Conservation (phyloP, 805 yeast genomes). For the Danielia reshetovae region DNA sequence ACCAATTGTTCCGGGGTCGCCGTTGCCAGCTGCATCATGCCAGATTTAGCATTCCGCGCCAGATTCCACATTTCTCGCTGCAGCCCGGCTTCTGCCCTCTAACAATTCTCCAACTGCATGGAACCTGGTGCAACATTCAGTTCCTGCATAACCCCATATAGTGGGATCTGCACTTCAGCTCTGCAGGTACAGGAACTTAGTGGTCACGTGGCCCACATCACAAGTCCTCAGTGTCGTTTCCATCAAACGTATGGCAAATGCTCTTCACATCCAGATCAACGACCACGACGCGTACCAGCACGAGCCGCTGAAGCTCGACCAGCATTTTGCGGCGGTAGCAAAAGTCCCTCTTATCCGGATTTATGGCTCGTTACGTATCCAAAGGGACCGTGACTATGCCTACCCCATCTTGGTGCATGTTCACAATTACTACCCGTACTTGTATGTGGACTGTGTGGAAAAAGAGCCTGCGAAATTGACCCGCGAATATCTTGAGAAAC, state of each 20-base stretch:
- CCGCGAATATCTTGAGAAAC: constrained; percentile 29
- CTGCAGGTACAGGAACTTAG: too few species aligned
- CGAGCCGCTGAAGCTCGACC: constrained; percentile 54
- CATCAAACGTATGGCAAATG: constrained; percentile 12
- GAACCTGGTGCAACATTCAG: too few species aligned
- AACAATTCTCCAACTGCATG: too few species aligned
- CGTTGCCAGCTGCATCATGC: too few species aligned
- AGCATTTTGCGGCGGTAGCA: constrained; percentile 26
- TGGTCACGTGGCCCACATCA: too few species aligned
- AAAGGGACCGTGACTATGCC: constrained; percentile 23
- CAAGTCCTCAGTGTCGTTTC: not conserved
- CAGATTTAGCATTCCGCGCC: too few species aligned
- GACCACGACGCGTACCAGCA: constrained; percentile 63
- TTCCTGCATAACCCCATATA: too few species aligned
- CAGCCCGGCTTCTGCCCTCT: too few species aligned
- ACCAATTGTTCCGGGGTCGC: too few species aligned
- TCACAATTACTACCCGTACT: constrained; percentile 82
- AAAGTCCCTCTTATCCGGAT: constrained; percentile 75
- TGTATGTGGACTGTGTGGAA: constrained; percentile 62
- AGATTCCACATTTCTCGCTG: too few species aligned
- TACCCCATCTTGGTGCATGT: constrained; percentile 54
- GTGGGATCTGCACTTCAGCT: too few species aligned
- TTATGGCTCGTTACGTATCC: constrained; percentile 65
- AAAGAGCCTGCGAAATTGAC: constrained; percentile 9
- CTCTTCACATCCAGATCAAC: constrained; percentile 47